Evolutionary conservation across 768 basidiomycete genomes (phyloP).

Genomic region (Xanthoconium stramineum): DNA sequence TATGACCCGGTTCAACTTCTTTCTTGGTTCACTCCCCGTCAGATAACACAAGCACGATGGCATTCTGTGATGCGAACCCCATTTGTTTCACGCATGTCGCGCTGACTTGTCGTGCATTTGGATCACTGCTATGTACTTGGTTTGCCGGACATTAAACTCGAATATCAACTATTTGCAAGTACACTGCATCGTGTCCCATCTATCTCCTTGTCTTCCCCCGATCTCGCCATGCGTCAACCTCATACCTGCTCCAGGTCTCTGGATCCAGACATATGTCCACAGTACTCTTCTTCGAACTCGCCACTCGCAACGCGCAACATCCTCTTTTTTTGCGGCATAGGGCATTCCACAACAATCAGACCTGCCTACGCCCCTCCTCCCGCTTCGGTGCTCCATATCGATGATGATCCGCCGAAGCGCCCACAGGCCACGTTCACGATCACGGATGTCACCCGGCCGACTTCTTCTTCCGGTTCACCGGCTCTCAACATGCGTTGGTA

Average conservation of each 20-base stretch:
- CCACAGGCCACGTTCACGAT: conserved; percentile 17
- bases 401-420: conserved; percentile 21
- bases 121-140: not conserved
- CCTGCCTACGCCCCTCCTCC: not conserved
- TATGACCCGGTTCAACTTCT: conserved; percentile 8
- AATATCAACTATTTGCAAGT: conserved; percentile 3
- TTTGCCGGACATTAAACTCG: conserved; percentile 24
- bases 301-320: conserved; percentile 2
- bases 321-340: conserved; percentile 21
- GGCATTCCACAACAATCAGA: conserved; percentile 11
- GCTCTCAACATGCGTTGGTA: conserved; percentile 4
- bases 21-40: conserved; percentile 6
- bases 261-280: conserved; percentile 8
- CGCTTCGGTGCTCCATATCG: conserved; percentile 7
- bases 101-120: not conserved
- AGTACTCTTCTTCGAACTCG: conserved; percentile 11
- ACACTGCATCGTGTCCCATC: conserved; percentile 10
- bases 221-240: conserved; percentile 13
- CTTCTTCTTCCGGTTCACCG: conserved; percentile 11
- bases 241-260: conserved; percentile 14
- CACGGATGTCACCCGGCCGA: conserved; percentile 13
- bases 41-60: not conserved
- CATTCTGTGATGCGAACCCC: not conserved
- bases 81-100: not conserved
- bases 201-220: not conserved